These are phyloP conservation scores for Kentomonas sorsogonicus DNA, from an alignment of 208 protist species.

Conservation along the genomic window DNA sequence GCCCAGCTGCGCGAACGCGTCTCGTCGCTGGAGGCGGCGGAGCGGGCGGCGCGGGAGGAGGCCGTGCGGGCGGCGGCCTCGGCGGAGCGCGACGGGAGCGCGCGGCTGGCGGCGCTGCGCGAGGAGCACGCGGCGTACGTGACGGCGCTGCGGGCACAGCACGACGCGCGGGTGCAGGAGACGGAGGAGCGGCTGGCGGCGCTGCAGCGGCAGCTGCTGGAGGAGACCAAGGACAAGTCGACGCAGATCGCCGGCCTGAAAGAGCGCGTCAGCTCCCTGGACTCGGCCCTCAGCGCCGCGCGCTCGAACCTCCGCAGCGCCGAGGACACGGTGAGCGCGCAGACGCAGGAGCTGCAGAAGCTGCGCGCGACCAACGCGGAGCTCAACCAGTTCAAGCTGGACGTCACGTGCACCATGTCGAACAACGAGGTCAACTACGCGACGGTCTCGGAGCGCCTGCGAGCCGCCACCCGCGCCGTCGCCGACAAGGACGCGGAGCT, in stretches of 20 bases:
- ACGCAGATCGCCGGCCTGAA: constrained; percentile 10
- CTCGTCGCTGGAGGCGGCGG: background rate
- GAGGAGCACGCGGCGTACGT: constrained; percentile 20
- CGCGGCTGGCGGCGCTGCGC: constrained; percentile 17
- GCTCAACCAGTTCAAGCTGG: constrained; percentile 49
- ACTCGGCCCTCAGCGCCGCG: background rate
- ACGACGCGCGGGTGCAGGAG: constrained; percentile 21
- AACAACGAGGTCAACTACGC: constrained; percentile 79
- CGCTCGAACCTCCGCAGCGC: constrained; percentile 16
- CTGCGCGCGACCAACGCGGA: constrained; percentile 56
- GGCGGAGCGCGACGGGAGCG: constrained; percentile 23
- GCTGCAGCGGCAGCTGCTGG: constrained; percentile 18
- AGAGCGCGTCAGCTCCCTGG: background rate
- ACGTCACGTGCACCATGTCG: constrained; percentile 52
- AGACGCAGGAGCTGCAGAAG: constrained; percentile 38
- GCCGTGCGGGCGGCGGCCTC: constrained; percentile 13
- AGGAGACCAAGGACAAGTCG: constrained; percentile 15
- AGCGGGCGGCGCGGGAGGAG: constrained; percentile 13
- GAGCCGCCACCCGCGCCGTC: constrained; percentile 30
- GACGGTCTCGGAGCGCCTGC: constrained; percentile 62
- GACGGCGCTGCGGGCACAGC: constrained; percentile 17
- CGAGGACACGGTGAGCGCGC: constrained; percentile 29
- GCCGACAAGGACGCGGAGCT: constrained; percentile 64
- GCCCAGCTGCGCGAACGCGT: constrained; percentile 14
- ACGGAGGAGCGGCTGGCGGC: constrained; percentile 12